phyloP scores from a whole-genome alignment of 345 rosid genomes.

The Salix koriyanagi region DNA sequence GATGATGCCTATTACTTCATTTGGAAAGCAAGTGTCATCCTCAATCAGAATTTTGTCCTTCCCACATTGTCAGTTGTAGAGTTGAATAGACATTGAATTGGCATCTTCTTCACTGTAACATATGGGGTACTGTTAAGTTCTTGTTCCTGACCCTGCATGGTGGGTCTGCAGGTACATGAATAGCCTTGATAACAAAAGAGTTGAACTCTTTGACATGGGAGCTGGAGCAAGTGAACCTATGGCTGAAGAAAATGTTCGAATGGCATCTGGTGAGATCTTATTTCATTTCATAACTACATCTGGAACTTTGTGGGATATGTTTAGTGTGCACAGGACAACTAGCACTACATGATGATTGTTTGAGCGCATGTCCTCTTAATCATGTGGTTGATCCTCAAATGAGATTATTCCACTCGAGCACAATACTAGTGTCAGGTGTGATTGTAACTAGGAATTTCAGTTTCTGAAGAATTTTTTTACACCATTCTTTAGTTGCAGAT shows the following conservation, averaged over 20 bases:
- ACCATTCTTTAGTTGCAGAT: not conserved
- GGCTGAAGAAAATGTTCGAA: slow-evolving; percentile 77
- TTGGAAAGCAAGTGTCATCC: not conserved
- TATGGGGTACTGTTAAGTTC: slow-evolving; percentile 8
- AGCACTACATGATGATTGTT: too few species aligned
- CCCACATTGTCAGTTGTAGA: not conserved
- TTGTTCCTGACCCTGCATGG: slow-evolving; percentile 4
- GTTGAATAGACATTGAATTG: not conserved
- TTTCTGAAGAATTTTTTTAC: not conserved
- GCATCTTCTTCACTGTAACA: not conserved
- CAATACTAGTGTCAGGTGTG: not conserved
- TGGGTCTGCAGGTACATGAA: slow-evolving; percentile 66
- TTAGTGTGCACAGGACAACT: not conserved
- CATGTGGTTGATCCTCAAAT: too few species aligned
- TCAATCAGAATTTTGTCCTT: not conserved
- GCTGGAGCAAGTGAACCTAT: slow-evolving; percentile 87
- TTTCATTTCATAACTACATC: not conserved
- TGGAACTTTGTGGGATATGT: not conserved
- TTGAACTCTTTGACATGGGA: slow-evolving; percentile 88
- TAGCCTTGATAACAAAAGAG: slow-evolving; percentile 85
- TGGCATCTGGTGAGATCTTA: slow-evolving; percentile 71
- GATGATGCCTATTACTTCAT: not conserved
- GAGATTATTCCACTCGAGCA: too few species aligned
- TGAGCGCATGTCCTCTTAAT: too few species aligned
- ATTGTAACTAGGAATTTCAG: not conserved